Base-by-base conservation (phyloP, 2,329 filamentous ascomycete species). In the Thermoascus crustaceus region DNA sequence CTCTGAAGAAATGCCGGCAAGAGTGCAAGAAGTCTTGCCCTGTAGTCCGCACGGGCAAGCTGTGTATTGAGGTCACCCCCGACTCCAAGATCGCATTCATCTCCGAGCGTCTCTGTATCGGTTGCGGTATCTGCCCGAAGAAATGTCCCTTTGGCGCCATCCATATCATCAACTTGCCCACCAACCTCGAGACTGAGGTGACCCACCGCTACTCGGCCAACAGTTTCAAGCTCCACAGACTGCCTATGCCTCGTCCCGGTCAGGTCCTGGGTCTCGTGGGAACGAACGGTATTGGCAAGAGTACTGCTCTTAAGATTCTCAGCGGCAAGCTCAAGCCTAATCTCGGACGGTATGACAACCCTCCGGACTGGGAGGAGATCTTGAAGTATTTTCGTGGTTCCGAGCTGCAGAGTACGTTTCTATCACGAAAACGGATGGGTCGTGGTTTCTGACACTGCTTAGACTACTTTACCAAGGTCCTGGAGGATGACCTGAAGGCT, bases 261-360 rank as follows among this genome's bases (percentile, higher is more conserved):
- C 86, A 96, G 60, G 93, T 98, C 19, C 69, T 98, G 39, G 91
- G 91, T 71, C 75, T 98, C 34, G 93, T 98, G 29, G 93, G 91
- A 63, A 96, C 91, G 53, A 98, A 98, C 78, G 91, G 93, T 86
- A 98, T 96, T 55, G 91, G 91, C 67, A 98, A 98, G 78, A 95
- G 87, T 71, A 98, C 91, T n/a, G 93, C 91, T 6, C 71, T 98
- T 63, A 98, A 98, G 74, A 95, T 98, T 62, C 79, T 98, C 54
- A 94, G 86, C 56, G 91, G 91, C 59, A 98, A 96, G 70, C 75
- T 98, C 55, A 98, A 98, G 78, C 91, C 91, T 41, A 98, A 98
- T 64, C 66, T 98, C 66, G 91, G 93, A 48, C 77, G 83, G 58
- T 94, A 84, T 61, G 88, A 96, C 49, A 93, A 96, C 66, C 89